Percentiles rank a stretch among this genome's conserved stretches.
phyloP scores from a whole-genome alignment of 1,139 yeast species.

The Hyphopichia pseudoburtonii region DNA sequence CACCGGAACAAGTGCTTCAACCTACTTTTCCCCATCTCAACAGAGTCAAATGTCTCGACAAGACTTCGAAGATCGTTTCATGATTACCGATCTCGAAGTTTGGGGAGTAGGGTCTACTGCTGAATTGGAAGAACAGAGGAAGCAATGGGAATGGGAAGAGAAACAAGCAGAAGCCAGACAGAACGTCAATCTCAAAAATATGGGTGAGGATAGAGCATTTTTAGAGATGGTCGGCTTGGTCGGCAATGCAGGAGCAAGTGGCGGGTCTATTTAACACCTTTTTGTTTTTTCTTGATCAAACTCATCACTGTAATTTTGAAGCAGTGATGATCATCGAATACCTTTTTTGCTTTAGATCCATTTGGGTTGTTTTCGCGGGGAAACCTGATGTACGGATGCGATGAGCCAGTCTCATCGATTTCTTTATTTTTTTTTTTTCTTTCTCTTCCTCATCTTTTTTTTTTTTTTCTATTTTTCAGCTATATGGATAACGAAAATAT shows the following conservation, averaged over 20 bases:
- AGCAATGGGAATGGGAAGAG: constrained; percentile 90
- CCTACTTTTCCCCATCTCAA: constrained; percentile 28
- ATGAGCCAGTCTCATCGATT: neutral
- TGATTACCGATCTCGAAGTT: constrained; percentile 76
- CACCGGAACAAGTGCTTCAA: constrained; percentile 19
- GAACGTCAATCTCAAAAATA: constrained; percentile 58
- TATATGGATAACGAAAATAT: neutral
- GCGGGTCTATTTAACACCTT: constrained; percentile 47
- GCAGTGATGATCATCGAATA: neutral
- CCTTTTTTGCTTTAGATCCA: neutral
- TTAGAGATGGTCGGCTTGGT: constrained; percentile 89
- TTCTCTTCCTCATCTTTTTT: neutral
- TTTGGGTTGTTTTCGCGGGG: no score
- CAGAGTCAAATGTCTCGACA: constrained; percentile 17
- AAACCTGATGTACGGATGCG: neutral
- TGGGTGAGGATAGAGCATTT: constrained; percentile 83
- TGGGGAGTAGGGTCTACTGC: constrained; percentile 87
- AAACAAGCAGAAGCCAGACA: constrained; percentile 79
- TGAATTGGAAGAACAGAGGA: constrained; percentile 73
- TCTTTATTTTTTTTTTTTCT: neutral
- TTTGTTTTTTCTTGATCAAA: no score
- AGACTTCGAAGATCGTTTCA: constrained; percentile 70
- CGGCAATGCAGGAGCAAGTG: constrained; percentile 65
- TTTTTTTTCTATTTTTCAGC: neutral
- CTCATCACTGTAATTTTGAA: no score